Evolutionary conservation across 2,329 filamentous ascomycete genomes (phyloP), one percentile per base, ranked within the genome.

Genomic region (Penicillium italicum): DNA sequence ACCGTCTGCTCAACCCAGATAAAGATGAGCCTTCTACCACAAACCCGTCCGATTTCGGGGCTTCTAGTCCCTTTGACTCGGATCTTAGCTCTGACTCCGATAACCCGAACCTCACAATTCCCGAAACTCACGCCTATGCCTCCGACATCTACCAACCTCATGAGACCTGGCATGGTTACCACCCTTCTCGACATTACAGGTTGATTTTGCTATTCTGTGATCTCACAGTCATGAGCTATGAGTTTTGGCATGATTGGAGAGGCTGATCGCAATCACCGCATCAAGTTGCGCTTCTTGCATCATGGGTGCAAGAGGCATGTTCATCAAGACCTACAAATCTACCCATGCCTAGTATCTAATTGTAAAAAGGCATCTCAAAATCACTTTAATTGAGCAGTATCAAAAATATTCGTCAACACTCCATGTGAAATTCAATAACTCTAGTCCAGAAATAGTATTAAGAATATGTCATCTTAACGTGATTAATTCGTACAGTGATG

Each of bases 161-260:
- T 12, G 72, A 75, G 55, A 44, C 45, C 40, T 77, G 76, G 73
- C 72, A 73, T 38, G 71, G 74, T 14, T 69, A 66, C 47, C 72
- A 75, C 41, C 69, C 70, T 20, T 77, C 73, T 16, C 75, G 78
- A 20, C 72, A 73, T 42, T 80, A 79, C 58, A 68, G 85, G 28
- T 60, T 87, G 20, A 67, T 87, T 58, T 69, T 87, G 64, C 78
- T 79, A 56, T 87, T 80, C 66, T 70, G 69, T 16, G 80, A 87
- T 66, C 78, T 83, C 58, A 79, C 79, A 0, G 72, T 86, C 8
- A 67, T 85, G 71, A 82, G 77, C 56, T 87, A 85, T 70, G 84
- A 86, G 71, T 74, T 87, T 34, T 78, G 72, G 70, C 75, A 76
- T 46, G 69, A 73, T 22, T 75, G 73, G 74, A 69, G 66, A 22